phyloP scores from a whole-genome alignment of 495 filamentous ascomycete species.

The Cenococcum geophilum region DNA sequence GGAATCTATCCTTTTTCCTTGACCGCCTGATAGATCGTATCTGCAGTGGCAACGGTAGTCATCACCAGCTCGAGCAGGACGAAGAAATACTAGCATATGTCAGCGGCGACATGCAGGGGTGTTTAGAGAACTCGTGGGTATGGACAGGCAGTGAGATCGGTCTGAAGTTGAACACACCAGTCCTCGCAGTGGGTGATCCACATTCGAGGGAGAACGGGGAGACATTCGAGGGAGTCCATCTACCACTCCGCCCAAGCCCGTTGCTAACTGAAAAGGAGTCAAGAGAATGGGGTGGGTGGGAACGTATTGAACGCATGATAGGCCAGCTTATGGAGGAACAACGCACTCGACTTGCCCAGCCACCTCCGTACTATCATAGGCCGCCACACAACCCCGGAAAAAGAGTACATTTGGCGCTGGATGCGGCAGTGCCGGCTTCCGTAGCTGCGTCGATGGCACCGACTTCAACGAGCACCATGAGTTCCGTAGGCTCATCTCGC shows the following conservation, averaged over 20 bases:
- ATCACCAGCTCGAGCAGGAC: constrained; percentile 58
- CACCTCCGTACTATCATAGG: constrained; percentile 28
- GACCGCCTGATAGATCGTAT: constrained; percentile 53
- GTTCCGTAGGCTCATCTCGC: constrained; percentile 23
- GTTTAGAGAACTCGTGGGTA: constrained; percentile 71
- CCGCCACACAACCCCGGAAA: constrained; percentile 28
- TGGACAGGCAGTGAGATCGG: constrained; percentile 63
- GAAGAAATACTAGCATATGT: constrained; percentile 89
- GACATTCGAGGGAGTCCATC: constrained; percentile 15
- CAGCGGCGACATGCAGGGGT: constrained; percentile 85
- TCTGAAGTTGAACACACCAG: constrained; percentile 17
- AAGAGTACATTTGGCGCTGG: constrained; percentile 28
- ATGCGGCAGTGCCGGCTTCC: constrained; percentile 7
- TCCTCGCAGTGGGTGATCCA: constrained; percentile 21
- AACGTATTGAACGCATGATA: constrained; percentile 47
- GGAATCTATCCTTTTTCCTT: constrained; percentile 79
- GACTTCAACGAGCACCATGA: not conserved
- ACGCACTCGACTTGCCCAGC: constrained; percentile 23
- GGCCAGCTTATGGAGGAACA: constrained; percentile 44
- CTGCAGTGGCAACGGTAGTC: constrained; percentile 46
- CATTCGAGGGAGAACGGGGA: constrained; percentile 7
- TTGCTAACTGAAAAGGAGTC: constrained; percentile 45
- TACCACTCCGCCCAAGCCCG: constrained; percentile 31
- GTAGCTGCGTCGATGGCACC: not conserved
- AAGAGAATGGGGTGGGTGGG: constrained; percentile 50